Evolutionary conservation across 345 rosid genomes (phyloP).

Genomic region (Citrus sinensis): DNA sequence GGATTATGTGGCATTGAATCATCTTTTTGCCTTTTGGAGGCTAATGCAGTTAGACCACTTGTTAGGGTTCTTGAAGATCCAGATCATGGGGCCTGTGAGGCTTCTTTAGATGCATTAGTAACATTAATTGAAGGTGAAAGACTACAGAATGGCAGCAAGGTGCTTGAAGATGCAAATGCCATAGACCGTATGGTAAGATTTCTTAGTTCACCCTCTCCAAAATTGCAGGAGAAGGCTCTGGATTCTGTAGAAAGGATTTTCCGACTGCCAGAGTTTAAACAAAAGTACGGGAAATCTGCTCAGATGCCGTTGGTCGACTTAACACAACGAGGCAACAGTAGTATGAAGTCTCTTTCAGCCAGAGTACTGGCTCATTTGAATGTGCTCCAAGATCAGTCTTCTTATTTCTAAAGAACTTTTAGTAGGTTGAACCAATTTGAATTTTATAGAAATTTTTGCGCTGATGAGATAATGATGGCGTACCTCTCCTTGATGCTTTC

Average conservation of each 20-base stretch:
- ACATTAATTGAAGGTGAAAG: slow-evolving; percentile 56
- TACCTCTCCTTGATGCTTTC: neutral
- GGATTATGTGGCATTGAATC: slow-evolving; percentile 56
- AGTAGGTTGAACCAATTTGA: neutral
- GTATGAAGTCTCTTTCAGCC: slow-evolving; percentile 61
- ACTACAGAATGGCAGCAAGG: slow-evolving; percentile 54
- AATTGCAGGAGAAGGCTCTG: slow-evolving; percentile 56
- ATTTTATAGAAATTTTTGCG: neutral
- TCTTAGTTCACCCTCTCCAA: slow-evolving; percentile 45
- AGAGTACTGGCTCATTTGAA: slow-evolving; percentile 62
- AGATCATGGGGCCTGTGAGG: slow-evolving; percentile 46
- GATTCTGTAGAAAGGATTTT: slow-evolving; percentile 58
- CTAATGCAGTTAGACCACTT: slow-evolving; percentile 52
- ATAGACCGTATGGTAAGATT: slow-evolving; percentile 43
- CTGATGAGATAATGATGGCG: neutral
- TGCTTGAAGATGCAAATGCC: slow-evolving; percentile 52
- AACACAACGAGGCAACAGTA: slow-evolving; percentile 57
- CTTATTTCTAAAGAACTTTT: slow-evolving; percentile 44
- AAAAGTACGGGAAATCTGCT: slow-evolving; percentile 52
- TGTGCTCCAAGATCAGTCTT: slow-evolving; percentile 63
- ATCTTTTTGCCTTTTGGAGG: slow-evolving; percentile 68
- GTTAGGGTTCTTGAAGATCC: slow-evolving; percentile 44
- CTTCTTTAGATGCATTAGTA: slow-evolving; percentile 56
- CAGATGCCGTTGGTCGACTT: slow-evolving; percentile 62
- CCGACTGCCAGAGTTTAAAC: slow-evolving; percentile 53